These are phyloP conservation scores for Boletus smithii DNA, from an alignment of 1,284 basidiomycete species.

Conservation along the genomic window DNA sequence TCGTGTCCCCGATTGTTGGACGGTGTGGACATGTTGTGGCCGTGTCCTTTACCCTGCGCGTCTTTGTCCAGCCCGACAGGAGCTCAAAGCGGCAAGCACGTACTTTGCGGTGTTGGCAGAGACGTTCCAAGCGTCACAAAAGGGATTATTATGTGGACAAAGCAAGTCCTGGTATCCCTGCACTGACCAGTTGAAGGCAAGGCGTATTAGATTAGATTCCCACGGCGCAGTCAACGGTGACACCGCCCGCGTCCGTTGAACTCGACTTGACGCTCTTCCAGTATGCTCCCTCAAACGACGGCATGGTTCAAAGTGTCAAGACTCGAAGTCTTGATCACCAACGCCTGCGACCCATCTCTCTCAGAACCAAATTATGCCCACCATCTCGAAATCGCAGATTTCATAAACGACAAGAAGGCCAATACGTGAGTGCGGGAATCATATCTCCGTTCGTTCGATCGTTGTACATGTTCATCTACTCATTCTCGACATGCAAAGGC, in stretches of 20 bases:
- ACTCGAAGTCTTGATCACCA: slow-evolving; percentile 68
- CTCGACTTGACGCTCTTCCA: not conserved
- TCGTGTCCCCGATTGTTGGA: not conserved
- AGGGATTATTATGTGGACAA: not conserved
- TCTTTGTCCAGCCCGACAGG: not conserved
- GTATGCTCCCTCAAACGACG: slow-evolving; percentile 27
- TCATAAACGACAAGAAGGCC: slow-evolving; percentile 93
- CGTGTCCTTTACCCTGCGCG: not conserved
- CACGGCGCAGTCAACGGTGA: slow-evolving; percentile 4
- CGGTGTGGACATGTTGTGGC: not conserved
- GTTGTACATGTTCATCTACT: not conserved
- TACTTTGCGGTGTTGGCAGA: too few relatives aligned
- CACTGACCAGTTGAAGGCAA: too few relatives aligned
- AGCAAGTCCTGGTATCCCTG: not conserved
- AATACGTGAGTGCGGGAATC: slow-evolving; percentile 70
- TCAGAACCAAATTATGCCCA: slow-evolving; percentile 89
- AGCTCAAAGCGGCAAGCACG: too few relatives aligned
- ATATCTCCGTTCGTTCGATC: not conserved
- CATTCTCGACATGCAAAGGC: slow-evolving; percentile 41
- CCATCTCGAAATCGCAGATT: slow-evolving; percentile 91
- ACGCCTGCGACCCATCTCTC: slow-evolving; percentile 86
- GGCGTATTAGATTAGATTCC: slow-evolving; percentile 6
- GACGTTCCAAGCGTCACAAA: not conserved
- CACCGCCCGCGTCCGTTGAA: too few relatives aligned
- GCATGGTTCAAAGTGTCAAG: slow-evolving; percentile 51